phyloP scores from a whole-genome alignment of 495 filamentous ascomycete genomes.

The Sphaerosporella brunnea region DNA sequence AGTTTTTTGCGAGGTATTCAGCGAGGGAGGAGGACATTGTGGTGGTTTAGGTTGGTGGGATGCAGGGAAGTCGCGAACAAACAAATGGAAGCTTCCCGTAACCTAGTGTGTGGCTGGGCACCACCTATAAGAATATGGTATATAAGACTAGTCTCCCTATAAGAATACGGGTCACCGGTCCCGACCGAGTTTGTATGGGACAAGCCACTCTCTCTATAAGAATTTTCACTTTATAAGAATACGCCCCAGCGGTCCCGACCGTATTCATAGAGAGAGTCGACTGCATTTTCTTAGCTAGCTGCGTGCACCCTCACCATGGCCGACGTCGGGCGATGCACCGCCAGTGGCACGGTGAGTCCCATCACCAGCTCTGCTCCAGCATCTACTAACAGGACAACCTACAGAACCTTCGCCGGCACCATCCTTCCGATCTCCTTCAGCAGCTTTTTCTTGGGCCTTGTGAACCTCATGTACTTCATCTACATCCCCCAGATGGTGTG shows the following conservation, averaged over 20 bases:
- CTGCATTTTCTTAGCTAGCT: too few relatives aligned
- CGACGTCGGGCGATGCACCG: constrained; percentile 22
- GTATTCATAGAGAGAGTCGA: too few relatives aligned
- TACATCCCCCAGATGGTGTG: constrained; percentile 16
- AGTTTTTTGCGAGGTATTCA: constrained; percentile 84
- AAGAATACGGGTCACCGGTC: too few relatives aligned
- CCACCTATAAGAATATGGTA: too few relatives aligned
- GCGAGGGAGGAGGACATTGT: constrained; percentile 48
- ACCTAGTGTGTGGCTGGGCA: not conserved
- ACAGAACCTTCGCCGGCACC: constrained; percentile 19
- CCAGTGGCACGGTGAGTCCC: constrained; percentile 20
- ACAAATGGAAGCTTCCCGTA: not conserved
- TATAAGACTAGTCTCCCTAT: too few relatives aligned
- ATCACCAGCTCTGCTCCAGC: too few relatives aligned
- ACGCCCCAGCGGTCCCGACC: too few relatives aligned
- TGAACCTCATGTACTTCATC: constrained; percentile 13
- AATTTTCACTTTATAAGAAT: too few relatives aligned
- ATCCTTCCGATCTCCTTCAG: constrained; percentile 19
- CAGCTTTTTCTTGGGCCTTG: constrained; percentile 12
- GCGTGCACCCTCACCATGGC: too few relatives aligned
- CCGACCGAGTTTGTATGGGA: too few relatives aligned
- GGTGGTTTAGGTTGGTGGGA: not conserved
- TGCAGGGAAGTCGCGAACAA: not conserved
- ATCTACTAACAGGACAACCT: not conserved
- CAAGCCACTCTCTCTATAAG: not conserved